A percentile compares a stretch with the other conserved stretches of the same genome.
These are phyloP conservation scores for Dactylis glomerata DNA, from an alignment of 176 grass and related monocot genomes.

Conservation along the genomic window DNA sequence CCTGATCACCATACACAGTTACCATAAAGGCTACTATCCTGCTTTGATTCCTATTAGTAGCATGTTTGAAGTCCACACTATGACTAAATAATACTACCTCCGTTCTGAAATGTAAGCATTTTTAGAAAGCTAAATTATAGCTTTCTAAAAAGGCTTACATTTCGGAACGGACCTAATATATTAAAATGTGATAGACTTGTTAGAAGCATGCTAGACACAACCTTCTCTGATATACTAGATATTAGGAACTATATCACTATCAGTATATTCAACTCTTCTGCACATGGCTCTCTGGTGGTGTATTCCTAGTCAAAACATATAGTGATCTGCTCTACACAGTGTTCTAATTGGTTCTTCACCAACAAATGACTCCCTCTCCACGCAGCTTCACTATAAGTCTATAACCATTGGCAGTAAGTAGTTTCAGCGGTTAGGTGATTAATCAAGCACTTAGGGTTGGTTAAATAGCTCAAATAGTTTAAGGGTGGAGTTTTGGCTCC, in stretches of 20 bases:
- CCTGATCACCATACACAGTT: neutral
- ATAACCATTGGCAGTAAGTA: neutral
- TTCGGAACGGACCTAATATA: too few species aligned
- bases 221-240: constrained; percentile 3
- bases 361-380: neutral
- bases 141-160: too few species aligned
- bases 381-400: neutral
- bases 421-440: neutral
- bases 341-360: constrained; percentile 8
- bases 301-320: constrained; percentile 5
- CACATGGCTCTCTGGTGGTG: neutral
- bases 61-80: neutral
- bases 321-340: neutral
- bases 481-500: too few species aligned
- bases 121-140: too few species aligned
- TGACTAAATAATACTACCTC: too few species aligned
- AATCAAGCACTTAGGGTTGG: neutral
- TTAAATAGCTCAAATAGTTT: constrained; percentile 4
- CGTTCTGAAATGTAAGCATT: too few species aligned
- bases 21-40: neutral
- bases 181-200: neutral
- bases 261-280: neutral
- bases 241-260: neutral
- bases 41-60: neutral
- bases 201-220: neutral